phyloP scores from a whole-genome alignment of 257 asterid species.

The Nemophila menziesii region DNA sequence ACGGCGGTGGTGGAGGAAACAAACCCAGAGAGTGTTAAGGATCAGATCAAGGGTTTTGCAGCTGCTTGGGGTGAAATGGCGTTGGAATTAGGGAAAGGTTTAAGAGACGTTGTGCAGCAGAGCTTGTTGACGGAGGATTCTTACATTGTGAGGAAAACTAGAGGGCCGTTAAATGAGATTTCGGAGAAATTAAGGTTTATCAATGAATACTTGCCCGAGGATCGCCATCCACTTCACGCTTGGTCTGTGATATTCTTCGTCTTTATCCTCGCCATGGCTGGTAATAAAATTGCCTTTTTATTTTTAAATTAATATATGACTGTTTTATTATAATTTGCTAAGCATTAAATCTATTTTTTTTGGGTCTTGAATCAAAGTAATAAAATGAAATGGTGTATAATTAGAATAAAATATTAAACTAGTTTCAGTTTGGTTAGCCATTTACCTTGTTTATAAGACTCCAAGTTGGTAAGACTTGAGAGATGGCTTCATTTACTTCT shows the following conservation, averaged over 20 bases:
- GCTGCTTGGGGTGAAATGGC: conserved; percentile 80
- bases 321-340: background rate
- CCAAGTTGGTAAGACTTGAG: too few relatives aligned
- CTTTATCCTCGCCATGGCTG: conserved; percentile 52
- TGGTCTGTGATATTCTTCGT: conserved; percentile 66
- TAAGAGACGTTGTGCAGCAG: conserved; percentile 72
- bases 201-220: conserved; percentile 80
- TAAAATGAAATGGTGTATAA: too few relatives aligned
- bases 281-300: conserved; percentile 16
- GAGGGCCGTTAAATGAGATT: conserved; percentile 38
- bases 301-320: background rate
- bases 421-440: too few relatives aligned
- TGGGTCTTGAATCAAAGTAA: too few relatives aligned
- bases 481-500: too few relatives aligned
- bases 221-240: conserved; percentile 73
- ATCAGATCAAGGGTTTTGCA: conserved; percentile 74
- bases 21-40: conserved; percentile 58
- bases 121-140: conserved; percentile 65
- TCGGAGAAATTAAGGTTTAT: conserved; percentile 47
- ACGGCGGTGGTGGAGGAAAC: conserved; percentile 6
- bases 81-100: conserved; percentile 61
- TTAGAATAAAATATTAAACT: too few relatives aligned
- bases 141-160: conserved; percentile 52
- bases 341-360: background rate
- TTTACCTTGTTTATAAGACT: too few relatives aligned